Percentiles rank a stretch among this genome's conserved stretches.
These are phyloP conservation scores for Trametes cingulata DNA, from an alignment of 768 basidiomycete genomes.

Conservation along the genomic window DNA sequence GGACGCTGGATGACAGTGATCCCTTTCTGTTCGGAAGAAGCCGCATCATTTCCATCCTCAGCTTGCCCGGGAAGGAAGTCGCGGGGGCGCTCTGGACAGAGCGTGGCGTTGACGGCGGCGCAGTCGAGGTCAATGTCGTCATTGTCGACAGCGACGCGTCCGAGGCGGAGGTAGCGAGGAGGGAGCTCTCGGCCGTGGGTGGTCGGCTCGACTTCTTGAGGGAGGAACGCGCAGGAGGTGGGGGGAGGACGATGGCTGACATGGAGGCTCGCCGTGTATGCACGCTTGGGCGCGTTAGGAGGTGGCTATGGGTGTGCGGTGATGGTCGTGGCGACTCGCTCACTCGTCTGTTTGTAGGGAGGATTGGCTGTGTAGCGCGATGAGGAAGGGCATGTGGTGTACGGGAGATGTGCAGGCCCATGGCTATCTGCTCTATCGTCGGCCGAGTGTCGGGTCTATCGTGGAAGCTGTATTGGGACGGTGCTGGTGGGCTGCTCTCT, in stretches of 20 bases:
- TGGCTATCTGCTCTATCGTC: slow-evolving; percentile 75
- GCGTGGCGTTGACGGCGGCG: slow-evolving; percentile 33
- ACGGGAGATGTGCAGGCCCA: slow-evolving; percentile 77
- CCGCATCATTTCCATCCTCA: slow-evolving; percentile 54
- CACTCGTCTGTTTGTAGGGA: background rate
- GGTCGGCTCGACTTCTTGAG: slow-evolving; percentile 54
- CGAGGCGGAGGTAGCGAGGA: slow-evolving; percentile 35
- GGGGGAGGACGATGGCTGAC: slow-evolving; percentile 30
- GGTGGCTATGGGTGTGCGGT: slow-evolving; percentile 5
- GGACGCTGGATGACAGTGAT: slow-evolving; percentile 33
- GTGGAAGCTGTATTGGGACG: slow-evolving; percentile 37
- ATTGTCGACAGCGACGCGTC: slow-evolving; percentile 41
- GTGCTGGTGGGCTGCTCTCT: slow-evolving; percentile 25
- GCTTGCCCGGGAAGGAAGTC: slow-evolving; percentile 26
- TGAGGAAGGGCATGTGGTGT: slow-evolving; percentile 66
- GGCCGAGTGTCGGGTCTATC: slow-evolving; percentile 45
- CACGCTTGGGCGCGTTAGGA: slow-evolving; percentile 13
- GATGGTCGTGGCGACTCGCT: slow-evolving; percentile 3
- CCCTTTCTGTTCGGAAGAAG: slow-evolving; percentile 41
- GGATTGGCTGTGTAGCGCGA: slow-evolving; percentile 5
- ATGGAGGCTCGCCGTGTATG: slow-evolving; percentile 19
- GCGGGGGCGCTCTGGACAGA: slow-evolving; percentile 25
- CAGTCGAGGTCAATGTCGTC: slow-evolving; percentile 48
- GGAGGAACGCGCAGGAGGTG: slow-evolving; percentile 64
- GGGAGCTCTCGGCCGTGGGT: slow-evolving; percentile 38